A percentile compares a stretch with the other conserved stretches of the same genome.
These are phyloP conservation scores for Magnaporthiopsis incrustans DNA, from an alignment of 2,329 filamentous ascomycete species.

Conservation along the genomic window DNA sequence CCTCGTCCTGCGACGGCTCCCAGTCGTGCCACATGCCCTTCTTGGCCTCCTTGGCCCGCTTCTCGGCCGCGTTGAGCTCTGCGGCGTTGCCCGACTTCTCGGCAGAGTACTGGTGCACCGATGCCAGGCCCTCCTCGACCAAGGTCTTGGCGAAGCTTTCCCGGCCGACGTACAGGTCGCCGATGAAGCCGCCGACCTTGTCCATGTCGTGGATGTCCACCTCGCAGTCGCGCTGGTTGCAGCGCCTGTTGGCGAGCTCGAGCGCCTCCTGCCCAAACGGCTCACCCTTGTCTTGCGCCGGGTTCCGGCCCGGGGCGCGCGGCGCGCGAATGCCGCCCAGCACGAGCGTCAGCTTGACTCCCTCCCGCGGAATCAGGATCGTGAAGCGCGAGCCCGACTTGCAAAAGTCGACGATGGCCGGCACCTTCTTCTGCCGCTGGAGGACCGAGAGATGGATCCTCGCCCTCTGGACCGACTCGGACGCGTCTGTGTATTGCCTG, in stretches of 20 bases:
- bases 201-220: conserved; percentile 92
- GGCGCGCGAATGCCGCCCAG: conserved; percentile 89
- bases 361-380: conserved; percentile 82
- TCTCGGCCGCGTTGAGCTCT: conserved; percentile 81
- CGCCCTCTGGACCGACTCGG: conserved; percentile 86
- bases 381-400: conserved; percentile 96
- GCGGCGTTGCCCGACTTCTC: conserved; percentile 87
- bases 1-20: conserved; percentile 79
- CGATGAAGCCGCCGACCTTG: conserved; percentile 96
- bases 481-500: conserved; percentile 81
- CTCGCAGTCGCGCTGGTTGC: conserved; percentile 91
- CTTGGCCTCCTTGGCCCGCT: conserved; percentile 77
- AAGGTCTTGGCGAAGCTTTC: conserved; percentile 93
- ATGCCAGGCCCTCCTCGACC: conserved; percentile 87
- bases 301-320: conserved; percentile 63
- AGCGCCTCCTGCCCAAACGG: conserved; percentile 93
- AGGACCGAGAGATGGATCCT: conserved; percentile 87
- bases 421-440: conserved; percentile 84
- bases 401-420: conserved; percentile 92
- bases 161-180: conserved; percentile 83
- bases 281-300: conserved; percentile 73
- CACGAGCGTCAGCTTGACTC: conserved; percentile 90
- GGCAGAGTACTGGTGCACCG: conserved; percentile 89
- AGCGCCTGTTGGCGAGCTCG: conserved; percentile 80
- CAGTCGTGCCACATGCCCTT: conserved; percentile 92